Evolutionary conservation across 148 eudicot species (phyloP), one percentile per base, ranked within the genome.

Genomic region (Silene latifolia): DNA sequence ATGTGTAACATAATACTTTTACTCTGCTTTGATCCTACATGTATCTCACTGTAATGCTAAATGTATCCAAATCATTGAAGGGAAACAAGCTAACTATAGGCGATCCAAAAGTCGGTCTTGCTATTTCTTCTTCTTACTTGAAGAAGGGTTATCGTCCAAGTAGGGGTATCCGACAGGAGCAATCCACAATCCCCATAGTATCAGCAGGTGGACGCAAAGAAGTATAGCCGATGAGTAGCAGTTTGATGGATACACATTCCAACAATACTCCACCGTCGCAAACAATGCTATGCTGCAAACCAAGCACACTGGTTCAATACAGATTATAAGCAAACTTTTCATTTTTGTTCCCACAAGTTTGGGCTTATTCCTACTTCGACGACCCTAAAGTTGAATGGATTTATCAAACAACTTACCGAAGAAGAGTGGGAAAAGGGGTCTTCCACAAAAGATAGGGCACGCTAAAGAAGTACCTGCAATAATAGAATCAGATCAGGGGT

Each of bases 361-460:
- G 39, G 39, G 39, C 39, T 35, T 35, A 2, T 35, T 5, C 39
- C 6, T 5, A 35, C 39, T 35, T 35, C 39, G 0, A 5, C 2
- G 5, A 35, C n/a, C n/a, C n/a, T n/a, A n/a, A 35, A 35, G 39
- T 35, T 35, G 39, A 35, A 35, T 5, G 6, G n/a, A n/a, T n/a
- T n/a, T n/a, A n/a, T n/a, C n/a, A n/a, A n/a, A 74, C n/a, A 71
- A 51, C 81, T 0, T 85, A 93, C 98, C 97, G 90, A 32, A 93
- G 42, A 59, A 85, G 62, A 19, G 88, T 82, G 25, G 97, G 93
- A 64, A 87, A 91, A 62, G 93, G 80, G 3, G 98, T 87, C 83
- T 84, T 89, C 98, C 98, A 94, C 63, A 94, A 82, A 48, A 94
- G 84, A 86, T 87, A 94, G 2, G 98, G 98, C 71, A 94, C 62